phyloP scores from a whole-genome alignment of 2,329 filamentous ascomycete species.

The Aotearoamyces nothofagi region DNA sequence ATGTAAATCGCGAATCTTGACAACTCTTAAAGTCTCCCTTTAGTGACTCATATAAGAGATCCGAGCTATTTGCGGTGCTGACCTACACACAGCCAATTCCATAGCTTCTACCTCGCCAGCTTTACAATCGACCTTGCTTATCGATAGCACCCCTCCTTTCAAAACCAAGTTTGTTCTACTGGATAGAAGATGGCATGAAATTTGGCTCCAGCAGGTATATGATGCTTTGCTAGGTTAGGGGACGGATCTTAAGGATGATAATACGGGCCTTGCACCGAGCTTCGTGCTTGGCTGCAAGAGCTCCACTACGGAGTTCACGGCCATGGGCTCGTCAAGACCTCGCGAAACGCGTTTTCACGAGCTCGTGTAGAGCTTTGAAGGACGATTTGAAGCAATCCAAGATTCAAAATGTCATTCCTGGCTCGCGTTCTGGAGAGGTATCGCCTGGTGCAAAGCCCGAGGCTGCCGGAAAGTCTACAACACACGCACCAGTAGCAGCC shows the following conservation, averaged over 20 bases:
- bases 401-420: slow-evolving; percentile 8
- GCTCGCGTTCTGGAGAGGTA: slow-evolving; percentile 9
- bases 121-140: too few species aligned
- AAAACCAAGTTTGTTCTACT: too few species aligned
- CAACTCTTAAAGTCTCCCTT: too few species aligned
- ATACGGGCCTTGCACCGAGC: slow-evolving; percentile 13
- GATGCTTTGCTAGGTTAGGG: too few species aligned
- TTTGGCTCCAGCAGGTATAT: too few species aligned
- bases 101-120: too few species aligned
- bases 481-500: slow-evolving; percentile 6
- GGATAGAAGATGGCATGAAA: too few species aligned
- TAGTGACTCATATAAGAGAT: too few species aligned
- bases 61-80: too few species aligned
- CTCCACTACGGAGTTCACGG: slow-evolving; percentile 7
- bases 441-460: slow-evolving; percentile 11
- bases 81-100: too few species aligned
- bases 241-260: slow-evolving; percentile 16
- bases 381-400: slow-evolving; percentile 9
- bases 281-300: slow-evolving; percentile 14
- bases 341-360: slow-evolving; percentile 17
- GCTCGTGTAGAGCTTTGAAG: slow-evolving; percentile 10
- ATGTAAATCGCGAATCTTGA: too few species aligned
- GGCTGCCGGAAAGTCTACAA: slow-evolving; percentile 9
- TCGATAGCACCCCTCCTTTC: too few species aligned
- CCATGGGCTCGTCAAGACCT: slow-evolving; percentile 10